Base-by-base conservation (phyloP, 2,329 filamentous ascomycete species). In the Scedosporium dehoogii region DNA sequence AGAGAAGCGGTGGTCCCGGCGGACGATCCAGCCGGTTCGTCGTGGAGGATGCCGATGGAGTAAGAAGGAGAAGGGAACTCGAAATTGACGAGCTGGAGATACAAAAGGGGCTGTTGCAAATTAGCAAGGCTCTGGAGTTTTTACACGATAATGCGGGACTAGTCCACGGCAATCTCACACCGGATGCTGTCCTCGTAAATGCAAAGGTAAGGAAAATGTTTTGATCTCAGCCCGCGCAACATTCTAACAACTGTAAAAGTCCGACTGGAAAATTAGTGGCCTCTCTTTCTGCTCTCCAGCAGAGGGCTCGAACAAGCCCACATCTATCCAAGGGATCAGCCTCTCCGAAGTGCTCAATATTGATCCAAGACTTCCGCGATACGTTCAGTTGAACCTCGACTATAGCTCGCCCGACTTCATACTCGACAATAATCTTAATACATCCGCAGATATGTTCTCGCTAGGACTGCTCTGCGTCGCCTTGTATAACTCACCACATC, bases 191-290 rank as follows among this genome's bases (percentile, higher is more conserved):
- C 66, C 88, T 96, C 67, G 86, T 99, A 74, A 99, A 99, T 75
- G 85, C 90, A 48, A 99, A 99, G 84, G 87, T 85, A 27, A 7
- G 59, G 14, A 6, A 9, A 44, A 4, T 5, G 2, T 18, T 23
- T 33, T 3, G 6, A 23, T 23, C 51, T 56, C n/a, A n/a, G 3
- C 33, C 16, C 4, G 12, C 10, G 18, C 7, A 6, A 18, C 44
- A 6, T 16, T 29, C 59, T 60, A 60, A 60, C 59, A 60, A 10
- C 23, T 21, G 63, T 65, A 69, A 69, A 69, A 90, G 87, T 96
- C 91, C 58, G 94, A 99, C 74, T 99, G 94, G 94, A 99, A 99
- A 73, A 90, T 99, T 65, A 93, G 92, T 68, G 94, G 93, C n/a
- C 82, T 99, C 46, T 85, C 89, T 0, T 99, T 97, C 73, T 91